Base-by-base conservation (phyloP, 306 rosid genomes). In the Cyamopsis tetragonoloba region DNA sequence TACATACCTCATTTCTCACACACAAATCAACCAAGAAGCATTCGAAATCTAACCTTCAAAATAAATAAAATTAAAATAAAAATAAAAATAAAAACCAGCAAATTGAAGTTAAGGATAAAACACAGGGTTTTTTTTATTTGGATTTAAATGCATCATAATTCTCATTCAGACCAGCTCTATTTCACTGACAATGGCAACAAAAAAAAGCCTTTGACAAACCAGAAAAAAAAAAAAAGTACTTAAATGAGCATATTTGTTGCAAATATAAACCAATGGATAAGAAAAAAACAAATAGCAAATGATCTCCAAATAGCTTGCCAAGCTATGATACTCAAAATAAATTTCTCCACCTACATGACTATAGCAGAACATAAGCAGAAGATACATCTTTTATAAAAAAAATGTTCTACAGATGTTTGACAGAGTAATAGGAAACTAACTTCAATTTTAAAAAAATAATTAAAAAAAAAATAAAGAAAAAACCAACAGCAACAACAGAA, bases 291-390 rank as follows among this genome's bases (percentile, higher is more conserved):
- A 50, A 17, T n/a, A 12, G n/a, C 56, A 54, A 48, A 24, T 19
- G 60, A 63, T 35, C 59, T 67, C 31, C 20, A 51, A 3, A 50
- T 49, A 44, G 72, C 82, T 76, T 82, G 79, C 84, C 86, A 91
- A 62, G 82, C 76, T 79, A 54, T 83, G 79, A 63, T 86, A 87
- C 55, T 84, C 89, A 68, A 84, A 91, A 83, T 35, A 75, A 68
- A 88, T 88, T 26, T 81, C 81, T 61, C 93, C 89, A 13, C 85
- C 91, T 76, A 84, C 91, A 34, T 83, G 78, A 73, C 85, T 78
- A 80, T 69, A 83, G 72, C 86, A 77, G 86, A 67, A 73, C 50
- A 24, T 17, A 26, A 41, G 48, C 61, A 64, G 58, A 38, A 62
- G 41, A 18, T 20, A 22, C 57, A 39, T n/a, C 42, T 44, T 41